Evolutionary conservation across 2,329 filamentous ascomycete genomes (phyloP), one percentile per base, ranked within the genome.

Genomic region (Xylaria sp.): DNA sequence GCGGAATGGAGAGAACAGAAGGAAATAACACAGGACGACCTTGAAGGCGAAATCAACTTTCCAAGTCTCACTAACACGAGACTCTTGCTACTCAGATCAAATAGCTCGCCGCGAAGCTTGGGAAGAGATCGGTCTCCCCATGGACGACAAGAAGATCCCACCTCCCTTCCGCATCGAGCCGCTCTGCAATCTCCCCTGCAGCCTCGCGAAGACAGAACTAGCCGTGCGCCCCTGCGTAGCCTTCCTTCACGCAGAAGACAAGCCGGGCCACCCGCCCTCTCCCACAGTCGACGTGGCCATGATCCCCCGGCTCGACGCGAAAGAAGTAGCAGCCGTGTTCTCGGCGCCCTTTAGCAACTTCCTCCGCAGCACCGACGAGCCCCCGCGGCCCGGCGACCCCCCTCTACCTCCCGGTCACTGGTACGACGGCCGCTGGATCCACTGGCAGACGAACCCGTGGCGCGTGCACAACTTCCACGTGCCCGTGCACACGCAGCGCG

Each of bases 241-340:
- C 25, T 92, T 95, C 70, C 84, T 98, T 18, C 90, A 93, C 78
- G 86, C 89, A 6, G 86, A 88, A 74, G 83, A 86, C 70, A 36
- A 74, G 74, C 20, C 75, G 71, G 41, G 70, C 12, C 64, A 67
- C 28, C 70, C 73, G 56, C 66, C 65, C 8, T 60, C 64, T 15
- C 85, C 83, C 0, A 84, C 86, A 62, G 90, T 89, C 2, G 92
- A 92, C 77, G 89, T 91, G 73, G 88, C 85, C 69, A 87, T 94
- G 81, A 93, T 93, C 68, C 94, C 95, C 0, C 87, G 89, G 48
- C 86, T 98, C 12, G 93, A 98, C 81, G 92, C 94, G 1, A 91
- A 92, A 73, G 95, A 98, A 81, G 95, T 98, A 1, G 94, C 94
- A 1, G 94, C 94, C 54, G 94, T 98, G 41, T 98, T 98, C 82